phyloP scores from a whole-genome alignment of 805 yeast genomes.

The Tetrapisispora nanseiensis region DNA sequence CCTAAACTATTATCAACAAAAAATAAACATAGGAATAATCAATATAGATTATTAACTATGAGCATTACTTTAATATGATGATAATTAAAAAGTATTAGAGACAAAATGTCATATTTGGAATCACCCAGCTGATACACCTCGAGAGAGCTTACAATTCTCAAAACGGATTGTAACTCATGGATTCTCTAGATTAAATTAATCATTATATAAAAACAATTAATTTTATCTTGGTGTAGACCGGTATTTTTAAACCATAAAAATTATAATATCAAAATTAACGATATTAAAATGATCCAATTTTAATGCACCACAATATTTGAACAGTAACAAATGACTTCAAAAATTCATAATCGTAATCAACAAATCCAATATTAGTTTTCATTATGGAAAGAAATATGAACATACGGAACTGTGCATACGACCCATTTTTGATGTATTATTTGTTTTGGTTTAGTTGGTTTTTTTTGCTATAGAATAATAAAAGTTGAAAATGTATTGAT shows the following conservation, averaged over 20 bases:
- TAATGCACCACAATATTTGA: neutral
- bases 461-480: neutral
- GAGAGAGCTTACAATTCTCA: constrained; percentile 4
- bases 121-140: constrained; percentile 30
- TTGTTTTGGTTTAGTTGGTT: constrained; percentile 13
- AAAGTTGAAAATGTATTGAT: no score
- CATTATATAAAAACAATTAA: neutral
- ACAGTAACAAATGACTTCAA: neutral
- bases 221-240: constrained; percentile 3
- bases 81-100: no score
- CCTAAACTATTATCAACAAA: no score
- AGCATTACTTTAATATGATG: no score
- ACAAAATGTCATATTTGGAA: constrained; percentile 19
- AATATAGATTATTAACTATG: no score
- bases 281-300: constrained; percentile 4
- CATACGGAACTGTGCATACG: constrained; percentile 98
- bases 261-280: neutral
- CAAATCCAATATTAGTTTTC: neutral
- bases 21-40: no score
- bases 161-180: neutral
- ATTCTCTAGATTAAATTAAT: neutral
- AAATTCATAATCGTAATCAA: neutral
- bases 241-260: neutral
- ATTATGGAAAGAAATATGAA: constrained; percentile 22
- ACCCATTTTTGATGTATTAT: constrained; percentile 77